These are phyloP conservation scores for Metarhizium album DNA, from an alignment of 2,329 filamentous ascomycete genomes.

Conservation along the genomic window DNA sequence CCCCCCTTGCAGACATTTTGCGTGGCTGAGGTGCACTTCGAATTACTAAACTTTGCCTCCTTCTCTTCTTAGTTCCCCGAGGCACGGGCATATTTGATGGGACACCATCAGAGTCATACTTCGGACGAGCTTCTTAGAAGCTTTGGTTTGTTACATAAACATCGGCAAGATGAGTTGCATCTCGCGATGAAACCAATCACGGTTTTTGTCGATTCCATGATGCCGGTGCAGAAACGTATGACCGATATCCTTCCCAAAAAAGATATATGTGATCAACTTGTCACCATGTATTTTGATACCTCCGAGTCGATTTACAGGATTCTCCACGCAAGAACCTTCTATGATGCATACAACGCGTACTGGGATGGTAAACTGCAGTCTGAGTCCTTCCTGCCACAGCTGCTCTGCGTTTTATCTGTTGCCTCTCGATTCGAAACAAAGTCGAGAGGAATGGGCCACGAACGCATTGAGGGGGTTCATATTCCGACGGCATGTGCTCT, in stretches of 20 bases:
- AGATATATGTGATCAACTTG: slow-evolving; percentile 38
- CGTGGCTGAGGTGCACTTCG: background rate
- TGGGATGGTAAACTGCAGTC: slow-evolving; percentile 37
- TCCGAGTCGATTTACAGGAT: slow-evolving; percentile 44
- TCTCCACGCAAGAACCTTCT: slow-evolving; percentile 41
- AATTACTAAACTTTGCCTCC: background rate
- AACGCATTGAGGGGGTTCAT: slow-evolving; percentile 43
- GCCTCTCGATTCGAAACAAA: slow-evolving; percentile 42
- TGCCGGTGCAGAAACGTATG: slow-evolving; percentile 47
- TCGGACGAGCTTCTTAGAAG: slow-evolving; percentile 32
- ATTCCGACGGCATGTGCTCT: slow-evolving; percentile 46
- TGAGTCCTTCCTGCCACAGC: slow-evolving; percentile 42
- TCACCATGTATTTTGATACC: slow-evolving; percentile 37
- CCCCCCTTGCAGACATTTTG: background rate
- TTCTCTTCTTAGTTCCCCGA: slow-evolving; percentile 5
- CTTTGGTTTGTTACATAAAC: slow-evolving; percentile 36
- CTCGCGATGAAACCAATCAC: slow-evolving; percentile 39
- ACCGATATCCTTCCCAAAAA: slow-evolving; percentile 42
- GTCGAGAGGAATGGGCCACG: slow-evolving; percentile 37
- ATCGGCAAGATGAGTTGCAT: slow-evolving; percentile 35
- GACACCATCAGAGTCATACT: slow-evolving; percentile 9
- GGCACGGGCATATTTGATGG: slow-evolving; percentile 6
- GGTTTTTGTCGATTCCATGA: slow-evolving; percentile 48
- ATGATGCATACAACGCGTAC: slow-evolving; percentile 37
- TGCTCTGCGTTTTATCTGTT: slow-evolving; percentile 41